Evolutionary conservation across 2,329 filamentous ascomycete species (phyloP).

Genomic region (Cordyceps cateniannulata): DNA sequence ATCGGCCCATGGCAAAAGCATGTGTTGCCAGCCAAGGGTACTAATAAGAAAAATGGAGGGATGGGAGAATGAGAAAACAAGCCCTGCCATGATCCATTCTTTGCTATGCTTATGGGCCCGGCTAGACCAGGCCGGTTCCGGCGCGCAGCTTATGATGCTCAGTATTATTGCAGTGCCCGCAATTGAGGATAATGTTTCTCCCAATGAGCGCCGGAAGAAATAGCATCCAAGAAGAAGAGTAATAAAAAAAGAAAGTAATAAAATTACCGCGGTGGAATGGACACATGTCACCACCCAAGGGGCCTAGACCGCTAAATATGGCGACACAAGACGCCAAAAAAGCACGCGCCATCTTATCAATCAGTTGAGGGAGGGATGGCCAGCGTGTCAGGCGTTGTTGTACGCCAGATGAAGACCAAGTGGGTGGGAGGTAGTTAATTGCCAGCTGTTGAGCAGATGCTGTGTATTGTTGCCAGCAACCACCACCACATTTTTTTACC

Average conservation of each 20-base stretch:
- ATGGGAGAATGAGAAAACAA: neutral
- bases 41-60: neutral
- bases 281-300: no score
- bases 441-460: neutral
- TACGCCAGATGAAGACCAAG: neutral
- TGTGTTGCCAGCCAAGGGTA: neutral
- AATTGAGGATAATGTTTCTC: neutral
- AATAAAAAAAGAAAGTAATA: neutral
- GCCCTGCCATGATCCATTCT: neutral
- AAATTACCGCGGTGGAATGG: neutral
- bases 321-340: neutral
- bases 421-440: neutral
- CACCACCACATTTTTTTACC: no score
- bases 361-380: neutral
- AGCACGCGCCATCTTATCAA: slow-evolving; percentile 9
- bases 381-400: neutral
- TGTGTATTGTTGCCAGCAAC: no score
- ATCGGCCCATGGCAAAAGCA: neutral
- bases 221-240: neutral
- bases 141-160: neutral
- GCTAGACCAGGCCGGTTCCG: neutral
- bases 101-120: neutral
- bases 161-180: neutral
- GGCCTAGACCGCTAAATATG: neutral
- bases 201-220: neutral